phyloP scores from a whole-genome alignment of 2,329 filamentous ascomycete genomes.

The Microdochium nivale region DNA sequence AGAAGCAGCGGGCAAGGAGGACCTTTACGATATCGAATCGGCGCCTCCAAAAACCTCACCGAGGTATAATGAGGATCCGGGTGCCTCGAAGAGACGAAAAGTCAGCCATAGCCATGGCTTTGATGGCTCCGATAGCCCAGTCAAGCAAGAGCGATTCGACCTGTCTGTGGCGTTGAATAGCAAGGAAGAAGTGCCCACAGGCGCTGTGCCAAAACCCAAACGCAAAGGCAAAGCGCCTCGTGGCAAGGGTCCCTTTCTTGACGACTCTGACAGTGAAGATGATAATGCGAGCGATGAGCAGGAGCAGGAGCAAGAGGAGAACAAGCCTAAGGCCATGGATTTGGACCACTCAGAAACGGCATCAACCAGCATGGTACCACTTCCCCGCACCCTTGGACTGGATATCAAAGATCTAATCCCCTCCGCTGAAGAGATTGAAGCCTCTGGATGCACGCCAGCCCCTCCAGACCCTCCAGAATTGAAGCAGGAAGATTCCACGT shows the following conservation, averaged over 20 bases:
- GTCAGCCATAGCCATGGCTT: constrained; percentile 16
- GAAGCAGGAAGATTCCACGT: constrained; percentile 10
- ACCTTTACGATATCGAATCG: constrained; percentile 23
- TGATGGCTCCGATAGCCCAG: constrained; percentile 2
- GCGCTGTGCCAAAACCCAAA: constrained; percentile 7
- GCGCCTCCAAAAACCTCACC: constrained; percentile 17
- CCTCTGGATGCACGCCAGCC: constrained; percentile 16
- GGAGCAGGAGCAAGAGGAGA: constrained; percentile 2
- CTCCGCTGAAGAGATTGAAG: constrained; percentile 5
- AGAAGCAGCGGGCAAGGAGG: constrained; percentile 17
- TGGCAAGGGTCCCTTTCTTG: constrained; percentile 55
- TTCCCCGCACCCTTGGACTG: background rate
- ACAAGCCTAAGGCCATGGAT: background rate
- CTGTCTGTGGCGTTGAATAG: background rate
- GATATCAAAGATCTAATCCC: constrained; percentile 2
- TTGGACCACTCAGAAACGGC: constrained; percentile 1
- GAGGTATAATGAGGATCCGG: constrained; percentile 29
- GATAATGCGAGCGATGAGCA: constrained; percentile 15
- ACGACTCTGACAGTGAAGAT: constrained; percentile 56
- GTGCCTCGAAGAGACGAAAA: constrained; percentile 32
- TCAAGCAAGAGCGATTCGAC: constrained; percentile 1
- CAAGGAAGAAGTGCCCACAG: background rate
- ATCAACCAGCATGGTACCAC: background rate
- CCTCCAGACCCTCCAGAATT: constrained; percentile 8
- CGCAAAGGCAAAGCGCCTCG: constrained; percentile 14